A percentile compares a stretch with the other conserved stretches of the same genome.
phyloP scores from a whole-genome alignment of 352 stramenopile genomes.

The Phytophthora nicotianae region DNA sequence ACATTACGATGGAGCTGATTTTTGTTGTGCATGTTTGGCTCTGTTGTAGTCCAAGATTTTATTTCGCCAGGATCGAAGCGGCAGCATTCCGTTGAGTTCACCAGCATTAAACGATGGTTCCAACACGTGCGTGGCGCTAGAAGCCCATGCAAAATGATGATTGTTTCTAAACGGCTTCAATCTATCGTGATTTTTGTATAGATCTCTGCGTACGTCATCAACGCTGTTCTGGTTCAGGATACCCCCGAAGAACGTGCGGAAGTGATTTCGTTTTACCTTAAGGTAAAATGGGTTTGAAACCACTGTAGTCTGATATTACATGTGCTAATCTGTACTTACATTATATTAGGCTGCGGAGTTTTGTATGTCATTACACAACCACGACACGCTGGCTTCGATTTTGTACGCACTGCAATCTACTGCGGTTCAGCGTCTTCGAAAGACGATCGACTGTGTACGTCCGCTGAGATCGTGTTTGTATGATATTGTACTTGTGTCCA shows the following conservation, averaged over 20 bases:
- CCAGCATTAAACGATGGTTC: slow-evolving; percentile 79
- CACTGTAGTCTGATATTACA: neutral
- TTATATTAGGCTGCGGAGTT: slow-evolving; percentile 65
- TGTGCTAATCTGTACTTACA: slow-evolving; percentile 5
- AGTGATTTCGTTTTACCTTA: slow-evolving; percentile 81
- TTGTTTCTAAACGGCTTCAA: slow-evolving; percentile 2
- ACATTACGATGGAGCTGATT: slow-evolving; percentile 4
- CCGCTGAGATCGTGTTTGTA: slow-evolving; percentile 1
- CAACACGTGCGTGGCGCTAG: slow-evolving; percentile 65
- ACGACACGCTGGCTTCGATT: slow-evolving; percentile 84
- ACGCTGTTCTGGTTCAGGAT: slow-evolving; percentile 77
- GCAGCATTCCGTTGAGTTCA: slow-evolving; percentile 60
- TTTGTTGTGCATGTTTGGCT: neutral
- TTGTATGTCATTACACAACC: slow-evolving; percentile 78
- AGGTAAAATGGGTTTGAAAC: slow-evolving; percentile 37
- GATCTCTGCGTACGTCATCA: slow-evolving; percentile 85
- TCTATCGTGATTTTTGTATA: slow-evolving; percentile 23
- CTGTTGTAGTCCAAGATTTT: slow-evolving; percentile 75
- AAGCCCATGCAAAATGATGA: neutral
- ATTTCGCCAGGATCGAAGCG: slow-evolving; percentile 56
- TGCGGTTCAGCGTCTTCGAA: slow-evolving; percentile 80
- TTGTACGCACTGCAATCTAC: slow-evolving; percentile 88
- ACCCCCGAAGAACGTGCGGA: slow-evolving; percentile 64
- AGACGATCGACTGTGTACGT: slow-evolving; percentile 77
- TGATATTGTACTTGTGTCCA: slow-evolving; percentile 3